Evolutionary conservation across 192 early-diverging fungal genomes (phyloP).

Genomic region (Coemansia sp.): DNA sequence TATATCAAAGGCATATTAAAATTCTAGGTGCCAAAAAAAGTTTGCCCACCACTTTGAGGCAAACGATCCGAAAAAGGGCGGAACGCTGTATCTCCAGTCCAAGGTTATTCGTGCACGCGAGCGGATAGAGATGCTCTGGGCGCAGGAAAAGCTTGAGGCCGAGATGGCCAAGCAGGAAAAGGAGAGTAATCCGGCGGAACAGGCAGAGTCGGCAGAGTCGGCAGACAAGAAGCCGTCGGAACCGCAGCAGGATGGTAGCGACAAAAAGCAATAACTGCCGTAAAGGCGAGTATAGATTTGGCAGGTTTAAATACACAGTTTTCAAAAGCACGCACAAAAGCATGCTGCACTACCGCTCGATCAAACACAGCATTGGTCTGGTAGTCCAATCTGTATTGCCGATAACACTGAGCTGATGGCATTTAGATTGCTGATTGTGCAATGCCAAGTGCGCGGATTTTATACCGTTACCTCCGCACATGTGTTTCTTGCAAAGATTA

Average conservation of each 20-base stretch:
- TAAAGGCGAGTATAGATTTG: not conserved
- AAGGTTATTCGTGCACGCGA: slow-evolving; percentile 93
- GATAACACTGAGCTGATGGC: too few relatives aligned
- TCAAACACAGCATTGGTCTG: not conserved
- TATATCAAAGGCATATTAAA: too few relatives aligned
- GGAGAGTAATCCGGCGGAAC: slow-evolving; percentile 41
- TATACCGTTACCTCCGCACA: too few relatives aligned
- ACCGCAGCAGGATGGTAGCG: not conserved
- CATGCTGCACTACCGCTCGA: not conserved
- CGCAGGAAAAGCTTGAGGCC: slow-evolving; percentile 51
- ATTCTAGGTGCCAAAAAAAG: not conserved
- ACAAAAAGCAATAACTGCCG: not conserved
- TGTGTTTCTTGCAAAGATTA: too few relatives aligned
- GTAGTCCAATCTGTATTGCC: not conserved
- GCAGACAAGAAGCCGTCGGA: not conserved
- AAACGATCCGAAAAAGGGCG: slow-evolving; percentile 84
- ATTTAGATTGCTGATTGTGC: too few relatives aligned
- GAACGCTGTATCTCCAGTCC: slow-evolving; percentile 92
- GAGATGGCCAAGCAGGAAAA: slow-evolving; percentile 24
- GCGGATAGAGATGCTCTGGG: slow-evolving; percentile 88
- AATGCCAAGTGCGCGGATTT: too few relatives aligned
- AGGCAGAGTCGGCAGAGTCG: not conserved
- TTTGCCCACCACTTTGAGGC: slow-evolving; percentile 85
- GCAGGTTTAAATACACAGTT: not conserved
- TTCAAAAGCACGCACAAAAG: not conserved